Conservation (phyloP, 108 stramenopile genomes). For the Cyclotella kingstonii region DNA sequence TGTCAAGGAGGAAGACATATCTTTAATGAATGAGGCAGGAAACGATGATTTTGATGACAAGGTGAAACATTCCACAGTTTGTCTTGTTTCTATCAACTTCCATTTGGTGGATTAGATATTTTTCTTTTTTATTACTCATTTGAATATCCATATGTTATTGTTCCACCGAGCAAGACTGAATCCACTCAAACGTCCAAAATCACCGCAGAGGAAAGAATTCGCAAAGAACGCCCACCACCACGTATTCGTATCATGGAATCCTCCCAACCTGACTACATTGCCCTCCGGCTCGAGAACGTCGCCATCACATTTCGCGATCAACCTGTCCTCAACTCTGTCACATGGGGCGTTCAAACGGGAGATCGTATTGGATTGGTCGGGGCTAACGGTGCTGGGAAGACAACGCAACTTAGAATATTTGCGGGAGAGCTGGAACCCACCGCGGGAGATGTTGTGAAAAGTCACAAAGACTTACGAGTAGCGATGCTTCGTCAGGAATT, state of each 20-base stretch:
- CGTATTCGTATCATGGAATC: constrained; percentile 90
- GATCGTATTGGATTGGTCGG: constrained; percentile 90
- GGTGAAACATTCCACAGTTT: too few relatives aligned
- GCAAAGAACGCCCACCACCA: constrained; percentile 90
- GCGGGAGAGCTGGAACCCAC: constrained; percentile 94
- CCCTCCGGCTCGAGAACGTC: constrained; percentile 86
- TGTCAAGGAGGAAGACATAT: constrained; percentile 2
- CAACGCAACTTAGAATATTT: constrained; percentile 91
- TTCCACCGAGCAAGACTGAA: too few relatives aligned
- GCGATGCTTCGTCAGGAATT: constrained; percentile 95
- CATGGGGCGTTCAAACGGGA: constrained; percentile 95
- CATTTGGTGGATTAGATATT: too few relatives aligned
- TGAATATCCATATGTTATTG: too few relatives aligned
- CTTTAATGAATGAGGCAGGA: constrained; percentile 1
- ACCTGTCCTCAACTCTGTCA: constrained; percentile 89
- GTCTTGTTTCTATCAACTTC: too few relatives aligned
- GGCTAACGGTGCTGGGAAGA: constrained; percentile 86
- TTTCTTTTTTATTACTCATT: too few relatives aligned
- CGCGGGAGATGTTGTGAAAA: constrained; percentile 90
- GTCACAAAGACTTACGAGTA: constrained; percentile 75
- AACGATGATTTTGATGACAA: constrained; percentile 1
- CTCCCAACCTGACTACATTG: constrained; percentile 81
- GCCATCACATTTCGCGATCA: constrained; percentile 92
- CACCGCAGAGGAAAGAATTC: constrained; percentile 90
- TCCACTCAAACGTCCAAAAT: too few relatives aligned